Percentiles rank a stretch among this genome's conserved stretches.
Conservation (phyloP, 306 rosid genomes). For the Heteromeles arbutifolia region DNA sequence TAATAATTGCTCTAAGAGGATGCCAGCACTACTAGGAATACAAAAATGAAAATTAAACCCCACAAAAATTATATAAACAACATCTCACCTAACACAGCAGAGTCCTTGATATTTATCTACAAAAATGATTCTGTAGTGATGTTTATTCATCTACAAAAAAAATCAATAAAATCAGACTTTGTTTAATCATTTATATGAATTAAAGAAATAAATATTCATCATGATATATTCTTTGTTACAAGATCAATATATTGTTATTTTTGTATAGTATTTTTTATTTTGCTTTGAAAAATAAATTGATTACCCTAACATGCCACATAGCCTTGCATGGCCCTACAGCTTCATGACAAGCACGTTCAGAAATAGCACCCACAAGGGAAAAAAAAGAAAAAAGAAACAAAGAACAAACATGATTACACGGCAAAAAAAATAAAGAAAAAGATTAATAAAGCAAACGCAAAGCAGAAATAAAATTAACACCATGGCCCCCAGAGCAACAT, state of each 20-base stretch:
- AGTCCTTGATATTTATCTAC: not conserved
- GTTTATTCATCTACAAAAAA: not conserved
- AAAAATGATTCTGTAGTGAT: not conserved
- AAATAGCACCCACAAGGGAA: conserved; percentile 33
- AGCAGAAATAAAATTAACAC: conserved; percentile 16
- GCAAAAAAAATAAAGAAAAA: not conserved
- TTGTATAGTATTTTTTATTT: not conserved
- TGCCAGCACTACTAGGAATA: conserved; percentile 16
- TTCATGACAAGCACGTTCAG: conserved; percentile 75
- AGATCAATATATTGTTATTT: not conserved
- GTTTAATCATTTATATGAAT: not conserved
- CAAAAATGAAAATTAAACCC: not conserved
- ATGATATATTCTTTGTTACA: not conserved
- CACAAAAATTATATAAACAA: not conserved
- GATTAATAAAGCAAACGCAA: conserved; percentile 13
- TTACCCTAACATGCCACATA: conserved; percentile 10
- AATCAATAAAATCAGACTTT: too few relatives aligned
- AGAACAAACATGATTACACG: conserved; percentile 29
- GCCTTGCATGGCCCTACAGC: conserved; percentile 45
- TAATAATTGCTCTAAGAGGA: conserved; percentile 12
- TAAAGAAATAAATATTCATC: too few relatives aligned
- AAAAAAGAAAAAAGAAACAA: conserved; percentile 20
- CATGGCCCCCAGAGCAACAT: conserved; percentile 33
- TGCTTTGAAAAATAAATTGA: not conserved
- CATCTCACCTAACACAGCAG: conserved; percentile 2